Conservation (phyloP, 768 basidiomycete genomes). For the Xerocomellus chrysenteron region DNA sequence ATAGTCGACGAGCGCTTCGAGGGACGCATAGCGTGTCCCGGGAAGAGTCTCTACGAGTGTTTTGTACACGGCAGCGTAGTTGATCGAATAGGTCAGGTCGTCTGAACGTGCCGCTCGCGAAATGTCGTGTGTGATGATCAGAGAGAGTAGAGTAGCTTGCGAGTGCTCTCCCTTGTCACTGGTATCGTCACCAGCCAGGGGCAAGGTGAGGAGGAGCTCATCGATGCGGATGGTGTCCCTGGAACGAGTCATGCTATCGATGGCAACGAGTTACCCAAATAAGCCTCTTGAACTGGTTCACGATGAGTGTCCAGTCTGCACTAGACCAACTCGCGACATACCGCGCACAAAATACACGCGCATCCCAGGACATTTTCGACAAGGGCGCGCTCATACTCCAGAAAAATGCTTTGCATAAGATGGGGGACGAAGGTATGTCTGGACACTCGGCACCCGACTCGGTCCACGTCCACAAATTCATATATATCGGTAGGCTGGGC, state of each 20-base stretch:
- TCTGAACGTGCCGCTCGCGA: slow-evolving; percentile 49
- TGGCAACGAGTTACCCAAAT: neutral
- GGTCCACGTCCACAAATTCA: no score
- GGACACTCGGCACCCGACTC: neutral
- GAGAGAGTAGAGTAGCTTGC: slow-evolving; percentile 55
- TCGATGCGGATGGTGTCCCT: slow-evolving; percentile 45
- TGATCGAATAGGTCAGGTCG: slow-evolving; percentile 56
- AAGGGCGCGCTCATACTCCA: slow-evolving; percentile 52
- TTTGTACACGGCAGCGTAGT: slow-evolving; percentile 51
- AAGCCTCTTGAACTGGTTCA: neutral
- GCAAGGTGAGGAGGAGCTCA: slow-evolving; percentile 44
- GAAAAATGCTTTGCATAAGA: slow-evolving; percentile 40
- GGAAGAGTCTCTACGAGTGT: slow-evolving; percentile 28
- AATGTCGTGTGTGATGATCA: slow-evolving; percentile 53
- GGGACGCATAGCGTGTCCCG: slow-evolving; percentile 35
- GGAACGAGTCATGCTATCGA: neutral
- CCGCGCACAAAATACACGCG: slow-evolving; percentile 47
- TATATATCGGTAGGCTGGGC: slow-evolving; percentile 57
- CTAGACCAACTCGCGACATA: slow-evolving; percentile 54
- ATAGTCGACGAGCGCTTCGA: slow-evolving; percentile 47
- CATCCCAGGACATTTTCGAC: slow-evolving; percentile 60
- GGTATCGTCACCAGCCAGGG: slow-evolving; percentile 28
- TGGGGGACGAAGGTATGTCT: slow-evolving; percentile 57
- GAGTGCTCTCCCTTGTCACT: slow-evolving; percentile 34
- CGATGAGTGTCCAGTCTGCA: slow-evolving; percentile 48